Conservation (phyloP, 148 eudicot genomes). For the Spergularia marina region DNA sequence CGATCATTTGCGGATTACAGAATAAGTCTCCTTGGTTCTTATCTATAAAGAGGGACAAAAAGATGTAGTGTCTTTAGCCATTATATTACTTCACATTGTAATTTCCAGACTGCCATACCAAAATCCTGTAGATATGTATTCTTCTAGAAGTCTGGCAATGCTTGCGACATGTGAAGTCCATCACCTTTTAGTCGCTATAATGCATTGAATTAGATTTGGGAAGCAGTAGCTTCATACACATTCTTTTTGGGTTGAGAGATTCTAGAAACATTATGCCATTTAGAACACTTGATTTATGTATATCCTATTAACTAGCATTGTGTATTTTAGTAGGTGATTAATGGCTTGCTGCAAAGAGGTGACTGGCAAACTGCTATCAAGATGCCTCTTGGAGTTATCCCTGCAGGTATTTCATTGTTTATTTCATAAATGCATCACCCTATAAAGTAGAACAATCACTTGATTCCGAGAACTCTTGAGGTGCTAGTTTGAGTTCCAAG, state of each 20-base stretch:
- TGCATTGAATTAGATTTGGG: too few relatives aligned
- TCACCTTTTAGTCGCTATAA: too few relatives aligned
- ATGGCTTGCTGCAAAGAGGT: conserved; percentile 81
- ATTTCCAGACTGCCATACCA: not conserved
- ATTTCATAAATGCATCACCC: not conserved
- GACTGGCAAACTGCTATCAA: conserved; percentile 87
- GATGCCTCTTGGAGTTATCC: conserved; percentile 86
- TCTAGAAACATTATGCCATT: not conserved
- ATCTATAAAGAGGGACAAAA: not conserved
- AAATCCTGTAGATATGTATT: too few relatives aligned
- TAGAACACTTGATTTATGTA: not conserved
- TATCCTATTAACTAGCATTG: conserved; percentile 25
- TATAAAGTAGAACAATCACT: not conserved
- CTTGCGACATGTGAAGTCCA: too few relatives aligned
- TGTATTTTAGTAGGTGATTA: conserved; percentile 76
- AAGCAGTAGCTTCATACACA: not conserved
- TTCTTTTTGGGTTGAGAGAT: not conserved
- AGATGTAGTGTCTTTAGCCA: not conserved
- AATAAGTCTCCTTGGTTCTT: not conserved
- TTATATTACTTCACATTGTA: not conserved
- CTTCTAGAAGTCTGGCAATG: too few relatives aligned
- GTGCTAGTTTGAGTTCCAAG: not conserved
- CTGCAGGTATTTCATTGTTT: conserved; percentile 58
- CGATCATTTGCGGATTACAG: not conserved
- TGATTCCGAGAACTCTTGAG: not conserved